Percentiles rank a stretch among this genome's conserved stretches.
These are phyloP conservation scores for Acacia concinna DNA, from an alignment of 331 rosid genomes.

Conservation along the genomic window DNA sequence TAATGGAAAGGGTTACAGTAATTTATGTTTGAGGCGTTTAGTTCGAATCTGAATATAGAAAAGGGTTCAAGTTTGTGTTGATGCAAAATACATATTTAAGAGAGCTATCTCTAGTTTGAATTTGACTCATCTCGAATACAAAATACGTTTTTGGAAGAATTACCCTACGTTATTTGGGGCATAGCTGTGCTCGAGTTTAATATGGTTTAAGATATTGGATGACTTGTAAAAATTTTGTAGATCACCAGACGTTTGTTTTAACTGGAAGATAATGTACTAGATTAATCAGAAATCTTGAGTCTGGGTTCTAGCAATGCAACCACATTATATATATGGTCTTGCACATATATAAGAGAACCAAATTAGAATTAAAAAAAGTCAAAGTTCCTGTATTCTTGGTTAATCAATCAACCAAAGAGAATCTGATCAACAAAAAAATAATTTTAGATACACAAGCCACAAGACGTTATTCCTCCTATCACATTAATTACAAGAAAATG, in stretches of 20 bases:
- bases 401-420: background rate
- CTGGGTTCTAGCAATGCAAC: too few species aligned
- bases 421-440: background rate
- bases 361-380: too few species aligned
- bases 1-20: too few species aligned
- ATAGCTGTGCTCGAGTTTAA: too few species aligned
- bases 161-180: too few species aligned
- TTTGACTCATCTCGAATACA: background rate
- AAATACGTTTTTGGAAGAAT: background rate
- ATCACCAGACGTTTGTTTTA: too few species aligned
- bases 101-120: background rate
- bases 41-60: background rate
- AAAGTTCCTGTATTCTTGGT: background rate
- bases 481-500: background rate
- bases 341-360: too few species aligned
- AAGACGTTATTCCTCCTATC: background rate
- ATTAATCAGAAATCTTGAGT: too few species aligned
- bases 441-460: background rate
- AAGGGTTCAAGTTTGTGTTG: background rate
- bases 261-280: too few species aligned
- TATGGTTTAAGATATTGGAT: too few species aligned
- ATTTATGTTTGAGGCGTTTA: background rate
- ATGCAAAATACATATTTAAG: background rate
- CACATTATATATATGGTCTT: too few species aligned
- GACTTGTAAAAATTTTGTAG: too few species aligned